These are phyloP conservation scores for Sequoia sempervirens DNA, from an alignment of 75 land plant species.

Conservation along the genomic window DNA sequence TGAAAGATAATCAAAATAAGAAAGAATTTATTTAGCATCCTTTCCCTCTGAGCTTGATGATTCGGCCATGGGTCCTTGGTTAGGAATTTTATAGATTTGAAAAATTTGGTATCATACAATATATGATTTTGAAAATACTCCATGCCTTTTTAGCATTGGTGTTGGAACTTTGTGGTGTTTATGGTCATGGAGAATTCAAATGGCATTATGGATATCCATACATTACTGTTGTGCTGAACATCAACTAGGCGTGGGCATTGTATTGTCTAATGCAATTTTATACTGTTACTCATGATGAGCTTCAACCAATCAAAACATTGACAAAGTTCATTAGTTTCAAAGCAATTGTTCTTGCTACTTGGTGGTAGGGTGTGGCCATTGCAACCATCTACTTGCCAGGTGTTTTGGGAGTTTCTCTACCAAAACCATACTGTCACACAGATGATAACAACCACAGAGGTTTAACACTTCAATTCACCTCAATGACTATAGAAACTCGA, in stretches of 20 bases:
- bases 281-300: slow-evolving; percentile 59
- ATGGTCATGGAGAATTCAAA: slow-evolving; percentile 89
- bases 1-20: slow-evolving; percentile 25
- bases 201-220: slow-evolving; percentile 93
- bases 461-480: slow-evolving; percentile 25
- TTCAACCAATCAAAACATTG: slow-evolving; percentile 63
- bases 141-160: slow-evolving; percentile 73
- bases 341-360: slow-evolving; percentile 94
- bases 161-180: slow-evolving; percentile 58
- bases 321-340: slow-evolving; percentile 93
- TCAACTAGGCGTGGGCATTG: slow-evolving; percentile 96
- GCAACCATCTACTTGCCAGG: slow-evolving; percentile 48
- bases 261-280: slow-evolving; percentile 89
- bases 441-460: slow-evolving; percentile 28
- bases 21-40: slow-evolving; percentile 26
- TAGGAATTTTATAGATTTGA: slow-evolving; percentile 47
- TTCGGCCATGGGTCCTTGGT: slow-evolving; percentile 53
- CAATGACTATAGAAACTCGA: slow-evolving; percentile 25
- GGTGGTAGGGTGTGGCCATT: slow-evolving; percentile 97
- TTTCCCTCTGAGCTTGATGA: slow-evolving; percentile 41
- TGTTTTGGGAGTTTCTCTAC: slow-evolving; percentile 17
- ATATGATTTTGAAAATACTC: slow-evolving; percentile 82
- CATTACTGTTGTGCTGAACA: slow-evolving; percentile 73
- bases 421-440: slow-evolving; percentile 50
- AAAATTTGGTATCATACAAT: slow-evolving; percentile 86